Conservation (phyloP, 2,329 filamentous ascomycete species). For the Aspergillus luchuensis region DNA sequence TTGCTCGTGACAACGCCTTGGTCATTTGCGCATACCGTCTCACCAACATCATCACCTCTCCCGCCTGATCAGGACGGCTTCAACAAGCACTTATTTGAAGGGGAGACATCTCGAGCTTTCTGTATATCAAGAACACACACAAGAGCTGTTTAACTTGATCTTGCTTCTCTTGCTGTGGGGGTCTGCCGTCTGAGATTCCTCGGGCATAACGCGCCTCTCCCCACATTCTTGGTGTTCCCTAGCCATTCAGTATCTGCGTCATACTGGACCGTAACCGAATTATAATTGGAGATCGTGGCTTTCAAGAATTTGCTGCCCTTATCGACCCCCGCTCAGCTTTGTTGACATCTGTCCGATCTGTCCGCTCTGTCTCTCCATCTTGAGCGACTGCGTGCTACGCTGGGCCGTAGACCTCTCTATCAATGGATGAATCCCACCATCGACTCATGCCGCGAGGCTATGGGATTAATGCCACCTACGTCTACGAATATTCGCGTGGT, state of each 20-base stretch:
- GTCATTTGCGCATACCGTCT: conserved; percentile 8
- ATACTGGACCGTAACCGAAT: conserved; percentile 12
- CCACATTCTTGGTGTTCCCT: conserved; percentile 29
- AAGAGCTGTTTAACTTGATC: not conserved
- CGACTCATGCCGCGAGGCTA: conserved; percentile 30
- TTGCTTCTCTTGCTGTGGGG: not conserved
- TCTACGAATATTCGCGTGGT: conserved; percentile 45
- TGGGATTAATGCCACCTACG: conserved; percentile 42
- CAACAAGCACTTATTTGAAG: not conserved
- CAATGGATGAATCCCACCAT: conserved; percentile 32
- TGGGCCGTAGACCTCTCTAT: conserved; percentile 13
- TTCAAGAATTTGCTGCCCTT: not conserved
- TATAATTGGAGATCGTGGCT: conserved; percentile 7
- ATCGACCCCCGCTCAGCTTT: conserved; percentile 3
- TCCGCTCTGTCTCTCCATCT: conserved; percentile 7
- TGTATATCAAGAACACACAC: not conserved
- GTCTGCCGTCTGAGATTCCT: conserved; percentile 5
- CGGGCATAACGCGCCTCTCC: conserved; percentile 1
- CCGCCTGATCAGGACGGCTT: not conserved
- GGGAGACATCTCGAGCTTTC: not conserved
- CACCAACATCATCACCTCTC: conserved; percentile 2
- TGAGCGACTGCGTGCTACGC: conserved; percentile 9
- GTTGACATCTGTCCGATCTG: conserved; percentile 2
- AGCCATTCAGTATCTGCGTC: conserved; percentile 21
- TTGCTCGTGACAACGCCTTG: conserved; percentile 9